These are phyloP conservation scores for Cytospora chrysosperma DNA, from an alignment of 2,329 filamentous ascomycete genomes.

Conservation along the genomic window DNA sequence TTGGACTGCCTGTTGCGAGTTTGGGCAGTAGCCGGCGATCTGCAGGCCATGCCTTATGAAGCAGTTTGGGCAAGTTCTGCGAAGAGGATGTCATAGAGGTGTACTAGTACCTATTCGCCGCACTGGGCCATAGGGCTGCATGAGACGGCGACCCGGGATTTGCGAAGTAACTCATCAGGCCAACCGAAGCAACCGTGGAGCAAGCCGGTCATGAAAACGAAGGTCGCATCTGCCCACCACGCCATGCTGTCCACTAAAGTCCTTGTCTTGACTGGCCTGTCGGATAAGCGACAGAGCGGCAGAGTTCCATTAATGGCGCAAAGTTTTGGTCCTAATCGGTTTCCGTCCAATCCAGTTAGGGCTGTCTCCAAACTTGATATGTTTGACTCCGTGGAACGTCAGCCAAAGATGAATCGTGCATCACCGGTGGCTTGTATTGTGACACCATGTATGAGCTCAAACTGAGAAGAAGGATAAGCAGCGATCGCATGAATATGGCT, in stretches of 20 bases:
- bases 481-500: not conserved
- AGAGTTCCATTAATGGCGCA: not conserved
- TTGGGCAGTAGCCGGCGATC: not conserved
- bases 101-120: slow-evolving; percentile 10
- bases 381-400: not conserved
- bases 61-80: slow-evolving; percentile 2
- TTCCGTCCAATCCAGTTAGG: not conserved
- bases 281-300: not conserved
- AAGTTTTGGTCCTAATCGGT: not conserved
- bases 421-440: not conserved
- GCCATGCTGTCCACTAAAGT: not conserved
- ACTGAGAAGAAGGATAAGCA: not conserved
- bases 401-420: not conserved
- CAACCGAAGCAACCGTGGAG: not conserved
- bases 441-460: not conserved
- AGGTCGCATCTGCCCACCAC: not conserved
- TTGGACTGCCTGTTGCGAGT: slow-evolving; percentile 2
- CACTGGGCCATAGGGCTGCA: slow-evolving; percentile 18
- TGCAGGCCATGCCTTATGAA: slow-evolving; percentile 6
- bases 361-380: not conserved
- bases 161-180: not conserved
- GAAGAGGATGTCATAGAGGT: slow-evolving; percentile 6
- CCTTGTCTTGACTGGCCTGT: too few species aligned
- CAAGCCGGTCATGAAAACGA: not conserved
- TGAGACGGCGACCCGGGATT: not conserved